phyloP scores from a whole-genome alignment of 169 alveolate species.

The Prorocentrum cordatum region DNA sequence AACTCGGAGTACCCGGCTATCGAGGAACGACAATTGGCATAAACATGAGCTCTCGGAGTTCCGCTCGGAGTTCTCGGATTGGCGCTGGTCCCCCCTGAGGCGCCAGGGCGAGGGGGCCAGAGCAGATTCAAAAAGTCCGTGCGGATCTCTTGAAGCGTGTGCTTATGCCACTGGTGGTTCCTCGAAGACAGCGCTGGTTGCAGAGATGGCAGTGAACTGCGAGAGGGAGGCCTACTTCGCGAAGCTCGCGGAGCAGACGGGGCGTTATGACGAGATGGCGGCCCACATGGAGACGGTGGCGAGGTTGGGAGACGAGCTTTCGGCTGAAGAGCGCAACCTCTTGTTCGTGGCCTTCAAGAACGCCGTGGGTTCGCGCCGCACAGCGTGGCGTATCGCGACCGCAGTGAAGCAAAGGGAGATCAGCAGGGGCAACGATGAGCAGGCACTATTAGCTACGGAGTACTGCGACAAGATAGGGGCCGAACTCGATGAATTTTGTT shows the following conservation, averaged over 20 bases:
- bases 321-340: constrained; percentile 20
- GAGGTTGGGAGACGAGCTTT: constrained; percentile 64
- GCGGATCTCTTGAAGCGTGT: too few relatives aligned
- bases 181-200: background rate
- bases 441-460: constrained; percentile 81
- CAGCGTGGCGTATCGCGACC: constrained; percentile 92
- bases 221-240: constrained; percentile 81
- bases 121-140: too few relatives aligned
- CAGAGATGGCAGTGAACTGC: background rate
- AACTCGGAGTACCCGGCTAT: too few relatives aligned
- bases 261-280: constrained; percentile 93
- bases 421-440: constrained; percentile 83
- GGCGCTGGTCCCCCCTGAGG: too few relatives aligned
- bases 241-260: constrained; percentile 96
- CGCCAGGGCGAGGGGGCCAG: too few relatives aligned
- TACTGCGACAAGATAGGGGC: constrained; percentile 86
- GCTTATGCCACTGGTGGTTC: background rate
- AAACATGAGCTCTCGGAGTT: too few relatives aligned
- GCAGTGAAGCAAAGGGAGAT: constrained; percentile 90
- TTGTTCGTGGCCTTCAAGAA: constrained; percentile 93
- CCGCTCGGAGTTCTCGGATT: background rate
- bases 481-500: constrained; percentile 86
- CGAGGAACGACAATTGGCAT: too few relatives aligned
- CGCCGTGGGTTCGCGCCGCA: constrained; percentile 92
- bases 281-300: constrained; percentile 76